Evolutionary conservation across 192 early-diverging fungal genomes (phyloP).

Genomic region (Coemansia sp.): DNA sequence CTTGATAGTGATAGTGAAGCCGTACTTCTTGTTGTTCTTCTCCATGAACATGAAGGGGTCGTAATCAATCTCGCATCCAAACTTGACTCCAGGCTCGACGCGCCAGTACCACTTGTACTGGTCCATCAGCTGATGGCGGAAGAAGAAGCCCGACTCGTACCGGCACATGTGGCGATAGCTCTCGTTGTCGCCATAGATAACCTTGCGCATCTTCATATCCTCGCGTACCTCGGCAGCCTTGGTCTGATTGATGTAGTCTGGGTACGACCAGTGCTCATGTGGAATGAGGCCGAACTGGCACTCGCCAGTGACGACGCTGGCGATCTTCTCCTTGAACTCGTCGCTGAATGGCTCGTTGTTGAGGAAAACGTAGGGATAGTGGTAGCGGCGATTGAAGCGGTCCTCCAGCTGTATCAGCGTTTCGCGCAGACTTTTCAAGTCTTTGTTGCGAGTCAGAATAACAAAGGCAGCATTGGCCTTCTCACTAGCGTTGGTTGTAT

Average conservation of each 20-base stretch:
- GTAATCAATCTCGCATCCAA: slow-evolving; percentile 47
- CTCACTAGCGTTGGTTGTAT: slow-evolving; percentile 9
- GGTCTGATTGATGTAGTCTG: slow-evolving; percentile 48
- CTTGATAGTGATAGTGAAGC: slow-evolving; percentile 30
- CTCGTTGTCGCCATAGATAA: slow-evolving; percentile 34
- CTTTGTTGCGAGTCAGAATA: slow-evolving; percentile 67
- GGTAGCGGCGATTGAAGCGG: slow-evolving; percentile 73
- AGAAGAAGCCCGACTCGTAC: slow-evolving; percentile 45
- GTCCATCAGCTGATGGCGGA: slow-evolving; percentile 41
- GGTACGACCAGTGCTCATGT: slow-evolving; percentile 43
- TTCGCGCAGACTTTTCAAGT: slow-evolving; percentile 59
- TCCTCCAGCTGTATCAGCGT: slow-evolving; percentile 67
- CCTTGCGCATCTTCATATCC: slow-evolving; percentile 47
- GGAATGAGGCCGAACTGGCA: slow-evolving; percentile 44
- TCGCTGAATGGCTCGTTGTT: slow-evolving; percentile 75
- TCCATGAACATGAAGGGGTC: slow-evolving; percentile 53
- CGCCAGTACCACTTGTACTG: slow-evolving; percentile 56
- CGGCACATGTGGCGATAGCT: slow-evolving; percentile 47
- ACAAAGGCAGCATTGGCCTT: slow-evolving; percentile 60
- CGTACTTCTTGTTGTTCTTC: slow-evolving; percentile 35
- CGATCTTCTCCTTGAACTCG: slow-evolving; percentile 62
- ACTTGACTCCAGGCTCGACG: slow-evolving; percentile 53
- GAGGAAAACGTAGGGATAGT: slow-evolving; percentile 82
- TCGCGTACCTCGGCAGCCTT: slow-evolving; percentile 14
- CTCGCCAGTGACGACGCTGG: slow-evolving; percentile 26